Base-by-base conservation (phyloP, 495 filamentous ascomycete genomes). In the Neurospora sp. region DNA sequence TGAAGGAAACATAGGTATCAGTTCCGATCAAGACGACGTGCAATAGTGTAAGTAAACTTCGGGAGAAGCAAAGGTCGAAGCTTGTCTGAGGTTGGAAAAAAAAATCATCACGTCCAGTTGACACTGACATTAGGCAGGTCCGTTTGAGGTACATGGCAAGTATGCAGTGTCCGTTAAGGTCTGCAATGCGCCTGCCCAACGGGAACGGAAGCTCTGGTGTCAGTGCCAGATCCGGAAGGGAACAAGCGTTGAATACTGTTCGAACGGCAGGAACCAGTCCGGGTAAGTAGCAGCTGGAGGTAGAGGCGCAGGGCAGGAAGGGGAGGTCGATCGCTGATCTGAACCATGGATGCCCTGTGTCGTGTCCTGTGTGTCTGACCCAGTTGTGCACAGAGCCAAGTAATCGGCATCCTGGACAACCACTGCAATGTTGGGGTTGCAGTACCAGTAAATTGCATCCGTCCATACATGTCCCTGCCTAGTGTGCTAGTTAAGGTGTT, bases 341-440 rank as follows among this genome's bases (percentile, higher is more conserved):
- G 53, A 61, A 61, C 45, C 70, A 40, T 68, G 37, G 42, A 68
- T 71, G 70, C 42, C 38, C 70, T 68, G 70, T 68, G 31, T 71
- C 45, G 9, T 47, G 40, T 59, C 18, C 69, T 70, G 22, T 40
- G 14, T 70, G 20, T 53, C 70, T 41, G 44, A 53, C 44, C 53
- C 53, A 61, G 53, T 61, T 18, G 27, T 61, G 53, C 27, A 65
- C 53, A 8, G 53, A 65, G 53, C 53, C 53, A 65, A 65, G 53
- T 65, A 65, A 35, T 61, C 27, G 53, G 9, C 70, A 31, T 35
- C 45, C 44, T 5, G 45, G 38, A 35, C 44, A 37, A 35, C 38
- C 35, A 35, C 38, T 69, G 53, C 35, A 72, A 37, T 72, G 53
- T 12, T 70, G 41, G n/a, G 27, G 53, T n/a, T 39, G 37, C 37